Evolutionary conservation across 805 yeast species (phyloP).

Genomic region (Brettanomyces naardenensis): DNA sequence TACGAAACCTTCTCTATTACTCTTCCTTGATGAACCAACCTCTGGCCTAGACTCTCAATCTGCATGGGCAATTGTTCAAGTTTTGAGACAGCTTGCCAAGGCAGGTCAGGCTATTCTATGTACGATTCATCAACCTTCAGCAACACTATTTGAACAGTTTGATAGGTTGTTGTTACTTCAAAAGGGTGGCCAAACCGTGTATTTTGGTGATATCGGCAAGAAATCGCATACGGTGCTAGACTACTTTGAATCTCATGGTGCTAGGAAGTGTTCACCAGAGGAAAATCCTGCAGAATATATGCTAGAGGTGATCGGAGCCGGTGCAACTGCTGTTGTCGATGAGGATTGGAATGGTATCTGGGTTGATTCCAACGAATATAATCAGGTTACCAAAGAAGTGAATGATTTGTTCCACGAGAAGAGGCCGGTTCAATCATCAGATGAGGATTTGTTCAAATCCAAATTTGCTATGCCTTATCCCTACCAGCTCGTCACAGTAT

Average conservation of each 20-base stretch:
- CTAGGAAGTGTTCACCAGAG: constrained; percentile 48
- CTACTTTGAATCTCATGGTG: constrained; percentile 48
- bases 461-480: constrained; percentile 40
- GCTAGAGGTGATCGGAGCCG: constrained; percentile 70
- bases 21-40: constrained; percentile 54
- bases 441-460: constrained; percentile 7
- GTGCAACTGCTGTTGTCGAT: constrained; percentile 56
- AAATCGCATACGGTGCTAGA: constrained; percentile 33
- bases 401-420: constrained; percentile 18
- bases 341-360: constrained; percentile 62
- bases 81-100: constrained; percentile 39
- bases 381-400: constrained; percentile 22
- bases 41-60: constrained; percentile 54
- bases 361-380: constrained; percentile 29
- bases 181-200: constrained; percentile 46
- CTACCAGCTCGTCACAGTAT: constrained; percentile 28
- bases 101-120: constrained; percentile 53
- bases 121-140: constrained; percentile 48
- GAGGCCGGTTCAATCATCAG: not conserved
- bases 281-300: constrained; percentile 78
- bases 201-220: constrained; percentile 46
- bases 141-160: constrained; percentile 34
- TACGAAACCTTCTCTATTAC: constrained; percentile 43
- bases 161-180: constrained; percentile 36
- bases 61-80: constrained; percentile 50